phyloP scores from a whole-genome alignment of 805 yeast genomes.

The Myxozyma udenii region DNA sequence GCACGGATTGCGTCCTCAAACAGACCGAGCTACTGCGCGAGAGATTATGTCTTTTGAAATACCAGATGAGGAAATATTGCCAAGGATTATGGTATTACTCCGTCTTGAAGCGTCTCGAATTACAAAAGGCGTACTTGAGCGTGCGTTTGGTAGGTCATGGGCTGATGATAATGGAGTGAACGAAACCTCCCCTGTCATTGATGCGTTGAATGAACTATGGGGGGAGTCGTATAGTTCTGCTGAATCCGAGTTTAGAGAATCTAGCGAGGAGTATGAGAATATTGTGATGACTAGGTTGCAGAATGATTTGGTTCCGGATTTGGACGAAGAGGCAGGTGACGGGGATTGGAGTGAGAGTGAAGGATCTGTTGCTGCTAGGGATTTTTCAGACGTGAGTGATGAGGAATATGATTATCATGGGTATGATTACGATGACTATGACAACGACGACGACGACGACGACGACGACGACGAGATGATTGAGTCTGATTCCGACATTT shows the following conservation, averaged over 20 bases:
- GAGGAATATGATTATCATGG: background rate
- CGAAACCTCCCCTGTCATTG: background rate
- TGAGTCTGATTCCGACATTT: constrained; percentile 3
- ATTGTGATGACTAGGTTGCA: background rate
- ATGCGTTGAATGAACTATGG: no score
- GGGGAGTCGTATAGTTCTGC: background rate
- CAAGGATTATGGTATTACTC: no score
- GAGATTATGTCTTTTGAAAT: no score
- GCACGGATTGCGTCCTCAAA: no score
- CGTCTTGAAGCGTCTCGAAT: constrained; percentile 8
- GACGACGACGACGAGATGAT: constrained; percentile 3
- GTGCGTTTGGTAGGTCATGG: constrained; percentile 11
- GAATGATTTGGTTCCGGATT: background rate
- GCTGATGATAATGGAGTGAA: background rate
- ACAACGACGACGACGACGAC: background rate
- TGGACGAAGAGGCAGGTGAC: background rate
- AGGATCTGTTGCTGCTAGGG: background rate
- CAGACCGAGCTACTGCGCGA: no score
- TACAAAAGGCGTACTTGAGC: background rate
- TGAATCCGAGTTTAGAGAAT: background rate
- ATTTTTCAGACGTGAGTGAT: background rate
- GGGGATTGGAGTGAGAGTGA: background rate
- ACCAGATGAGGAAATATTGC: no score
- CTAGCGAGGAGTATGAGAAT: no score
- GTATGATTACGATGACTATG: background rate